A percentile compares a stretch with the other conserved stretches of the same genome.
Conservation (phyloP, 352 stramenopile genomes). For the Phytophthora capsici region DNA sequence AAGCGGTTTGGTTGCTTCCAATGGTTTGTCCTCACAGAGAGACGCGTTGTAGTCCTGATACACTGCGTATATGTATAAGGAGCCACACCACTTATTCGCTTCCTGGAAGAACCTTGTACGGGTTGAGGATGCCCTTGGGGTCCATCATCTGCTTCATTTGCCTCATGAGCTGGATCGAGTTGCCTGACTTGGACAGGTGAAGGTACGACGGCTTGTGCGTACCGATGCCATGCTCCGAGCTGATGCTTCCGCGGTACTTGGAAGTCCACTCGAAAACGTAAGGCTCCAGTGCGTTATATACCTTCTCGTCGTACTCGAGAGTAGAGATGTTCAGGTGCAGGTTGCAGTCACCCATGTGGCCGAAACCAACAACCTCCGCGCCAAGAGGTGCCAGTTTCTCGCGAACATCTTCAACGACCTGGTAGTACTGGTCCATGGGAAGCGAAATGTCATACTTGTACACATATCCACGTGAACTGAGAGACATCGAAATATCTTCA, state of each 20-base stretch:
- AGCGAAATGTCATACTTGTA: constrained; percentile 99
- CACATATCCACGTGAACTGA: constrained; percentile 87
- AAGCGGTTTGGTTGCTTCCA: background rate
- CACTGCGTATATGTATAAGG: background rate
- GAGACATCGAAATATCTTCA: constrained; percentile 93
- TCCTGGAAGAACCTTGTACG: constrained; percentile 92
- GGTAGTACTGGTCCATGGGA: constrained; percentile 92
- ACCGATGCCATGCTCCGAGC: constrained; percentile 97
- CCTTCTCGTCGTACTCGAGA: constrained; percentile 64
- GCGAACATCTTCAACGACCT: constrained; percentile 86
- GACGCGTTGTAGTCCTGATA: background rate
- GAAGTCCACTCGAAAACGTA: constrained; percentile 88
- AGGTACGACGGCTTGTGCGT: constrained; percentile 93
- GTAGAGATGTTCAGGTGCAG: constrained; percentile 96
- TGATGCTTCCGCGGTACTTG: constrained; percentile 94
- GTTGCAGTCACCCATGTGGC: constrained; percentile 97
- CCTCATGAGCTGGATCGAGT: constrained; percentile 91
- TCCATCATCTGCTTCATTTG: constrained; percentile 96
- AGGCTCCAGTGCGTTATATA: constrained; percentile 71
- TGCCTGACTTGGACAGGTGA: constrained; percentile 83
- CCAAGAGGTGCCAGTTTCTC: constrained; percentile 49
- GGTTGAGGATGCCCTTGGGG: constrained; percentile 96
- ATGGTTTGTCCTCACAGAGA: background rate
- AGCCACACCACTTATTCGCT: constrained; percentile 14
- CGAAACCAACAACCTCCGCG: constrained; percentile 88